Evolutionary conservation across 805 yeast species (phyloP), one percentile per base, ranked within the genome.

Genomic region (Candida succiphila): DNA sequence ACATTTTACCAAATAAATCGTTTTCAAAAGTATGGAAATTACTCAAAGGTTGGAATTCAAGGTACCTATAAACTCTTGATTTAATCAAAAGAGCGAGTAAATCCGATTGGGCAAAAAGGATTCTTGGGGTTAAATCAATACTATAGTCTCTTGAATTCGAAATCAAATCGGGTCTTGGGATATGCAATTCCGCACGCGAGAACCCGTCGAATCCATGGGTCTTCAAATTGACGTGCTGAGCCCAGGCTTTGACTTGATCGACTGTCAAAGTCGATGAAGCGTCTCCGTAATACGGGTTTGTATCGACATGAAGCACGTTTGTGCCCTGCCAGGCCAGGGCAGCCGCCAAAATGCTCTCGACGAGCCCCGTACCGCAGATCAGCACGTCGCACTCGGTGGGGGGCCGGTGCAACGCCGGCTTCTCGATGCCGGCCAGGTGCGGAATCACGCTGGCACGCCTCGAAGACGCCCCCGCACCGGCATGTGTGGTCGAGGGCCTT

Each of bases 321-420:
- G 92, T 76, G n/a, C 98, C 98, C 47, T 86, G 95, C 97, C 98
- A 92, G 10, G 96, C 81, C 30, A 92, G 65, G 0, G 96, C 89
- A 10, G 96, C 95, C 0, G 97, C 96, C 31, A 87, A 58, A 10
- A 92, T 77, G 44, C 86, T 75, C 54, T 92, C 95, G 2, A 78
- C 79, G 27, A 92, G 65, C 4, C 97, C 97, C 0, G 98, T 89
- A 25, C 98, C 98, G 42, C 82, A 75, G 36, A 92, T 82, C 21
- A 92, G 66, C 12, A 92, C 95, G 51, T 92, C 98, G 45, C 86
- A 84, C 40, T 78, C 61, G 20, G 78, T 84, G 6, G 92, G 76
- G 24, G 74, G 69, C 16, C 62, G 63, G 15, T 78, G 78, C 22
- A 72, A 58, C 31, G 60, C 61, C 3, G 94, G 89, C 42, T 79